Percentiles rank a stretch among this genome's conserved stretches.
Conservation (phyloP, 768 basidiomycete genomes). For the Mycena polygramma region DNA sequence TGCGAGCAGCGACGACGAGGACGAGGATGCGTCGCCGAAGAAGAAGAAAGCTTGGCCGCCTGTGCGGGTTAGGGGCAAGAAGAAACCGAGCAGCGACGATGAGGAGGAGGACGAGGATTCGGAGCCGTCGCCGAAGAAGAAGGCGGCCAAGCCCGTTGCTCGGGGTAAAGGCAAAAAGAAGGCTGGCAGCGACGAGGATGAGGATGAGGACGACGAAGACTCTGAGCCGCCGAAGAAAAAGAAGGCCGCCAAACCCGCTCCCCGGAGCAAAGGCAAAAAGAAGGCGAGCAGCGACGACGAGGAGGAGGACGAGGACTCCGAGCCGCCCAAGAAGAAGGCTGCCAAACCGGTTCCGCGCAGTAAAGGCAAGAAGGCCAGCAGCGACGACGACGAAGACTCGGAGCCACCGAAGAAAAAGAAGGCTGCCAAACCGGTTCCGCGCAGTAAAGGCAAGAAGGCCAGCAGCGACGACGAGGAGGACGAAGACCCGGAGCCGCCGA, state of each 20-base stretch:
- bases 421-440: neutral
- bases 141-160: constrained; percentile 24
- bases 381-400: neutral
- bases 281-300: constrained; percentile 5
- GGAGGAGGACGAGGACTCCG: neutral
- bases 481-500: neutral
- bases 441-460: neutral
- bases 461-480: constrained; percentile 6
- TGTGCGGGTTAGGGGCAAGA: neutral
- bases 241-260: neutral
- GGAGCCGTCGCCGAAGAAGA: neutral
- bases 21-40: constrained; percentile 22
- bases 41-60: constrained; percentile 9
- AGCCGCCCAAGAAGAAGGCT: constrained; percentile 21
- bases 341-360: constrained; percentile 3
- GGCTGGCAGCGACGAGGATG: constrained; percentile 9
- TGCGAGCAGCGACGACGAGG: neutral
- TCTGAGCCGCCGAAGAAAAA: constrained; percentile 2
- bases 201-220: neutral
- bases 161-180: constrained; percentile 9
- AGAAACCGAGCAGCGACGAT: neutral
- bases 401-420: neutral
- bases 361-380: neutral
- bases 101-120: constrained; percentile 1
- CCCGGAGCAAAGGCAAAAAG: neutral